Base-by-base conservation (phyloP, 768 basidiomycete genomes). In the Lanmaoa rubissima region DNA sequence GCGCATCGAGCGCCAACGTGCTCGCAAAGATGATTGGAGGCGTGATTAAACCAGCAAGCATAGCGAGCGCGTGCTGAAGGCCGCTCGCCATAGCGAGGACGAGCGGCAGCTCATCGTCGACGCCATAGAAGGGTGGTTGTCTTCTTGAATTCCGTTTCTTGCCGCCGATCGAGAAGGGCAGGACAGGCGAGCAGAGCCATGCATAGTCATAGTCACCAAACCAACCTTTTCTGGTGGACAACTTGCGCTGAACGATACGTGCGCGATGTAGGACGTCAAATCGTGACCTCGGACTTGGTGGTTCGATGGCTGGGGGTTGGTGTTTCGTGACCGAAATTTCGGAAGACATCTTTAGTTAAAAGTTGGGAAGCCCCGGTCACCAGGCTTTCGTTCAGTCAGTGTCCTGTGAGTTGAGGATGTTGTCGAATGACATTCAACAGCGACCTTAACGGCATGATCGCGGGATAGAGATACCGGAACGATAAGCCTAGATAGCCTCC, bases 191-290 rank as follows among this genome's bases (percentile, higher is more conserved):
- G 67, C 90, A 92, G 53, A 91, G 78, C 82, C 83, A 87, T 9
- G 74, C 79, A 65, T 89, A 92, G 73, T 92, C 83, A 66, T 92
- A 93, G 67, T 87, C 86, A 1, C 91, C 91, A n/a, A 92, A 55
- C 91, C 91, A 93, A 9, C 90, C 90, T 43, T 86, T 74, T 59
- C 71, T 74, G 2, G 81, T 80, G 6, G 79, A 78, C 45, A 80
- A 32, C 65, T 80, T 81, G 40, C 53, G 65, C 14, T 62, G 65
- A 34, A 74, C 36, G 19, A 53, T 11, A 6, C 24, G 26, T 3
- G 50, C 51, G 28, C 63, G 61, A 16, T 59, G 48, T 14, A 48
- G 57, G 17, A 62, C 13, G 36, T 51, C 28, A 9, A 51, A 44
- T 1, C 52, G 53, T 11, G 62, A 53, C n/a, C 26, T 54, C 4